These are phyloP conservation scores for Globisporangium megalacanthum DNA, from an alignment of 352 stramenopile species.

Conservation along the genomic window DNA sequence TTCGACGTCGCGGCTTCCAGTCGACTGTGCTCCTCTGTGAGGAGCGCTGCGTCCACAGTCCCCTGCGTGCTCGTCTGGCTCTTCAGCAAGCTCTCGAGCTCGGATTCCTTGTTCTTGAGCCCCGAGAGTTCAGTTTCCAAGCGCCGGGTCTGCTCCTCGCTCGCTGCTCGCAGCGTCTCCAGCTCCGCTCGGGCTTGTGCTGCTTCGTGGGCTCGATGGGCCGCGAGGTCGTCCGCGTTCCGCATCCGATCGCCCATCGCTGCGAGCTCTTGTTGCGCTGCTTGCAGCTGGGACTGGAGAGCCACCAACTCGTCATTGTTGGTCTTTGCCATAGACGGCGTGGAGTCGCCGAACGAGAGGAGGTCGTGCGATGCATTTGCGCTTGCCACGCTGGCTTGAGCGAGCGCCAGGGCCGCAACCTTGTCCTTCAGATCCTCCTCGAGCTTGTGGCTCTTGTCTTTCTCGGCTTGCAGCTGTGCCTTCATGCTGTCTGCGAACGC, in stretches of 20 bases:
- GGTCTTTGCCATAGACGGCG: conserved; percentile 5
- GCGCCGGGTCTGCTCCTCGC: conserved; percentile 28
- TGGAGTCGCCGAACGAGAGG: conserved; percentile 13
- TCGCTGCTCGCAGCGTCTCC: conserved; percentile 26
- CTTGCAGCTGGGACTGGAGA: conserved; percentile 30
- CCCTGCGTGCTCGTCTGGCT: conserved; percentile 15
- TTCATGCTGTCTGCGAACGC: conserved; percentile 66
- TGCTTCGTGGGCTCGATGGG: conserved; percentile 24
- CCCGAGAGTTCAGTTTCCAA: conserved; percentile 34
- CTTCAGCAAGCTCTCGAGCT: conserved; percentile 23
- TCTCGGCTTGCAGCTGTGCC: conserved; percentile 51
- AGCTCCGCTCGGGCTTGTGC: conserved; percentile 23
- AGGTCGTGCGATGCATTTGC: conserved; percentile 12
- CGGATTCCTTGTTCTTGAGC: conserved; percentile 28
- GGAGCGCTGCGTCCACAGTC: conserved; percentile 9
- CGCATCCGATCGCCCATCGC: conserved; percentile 28
- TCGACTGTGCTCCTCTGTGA: conserved; percentile 30
- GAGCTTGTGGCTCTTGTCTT: conserved; percentile 39
- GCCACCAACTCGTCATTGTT: conserved; percentile 30
- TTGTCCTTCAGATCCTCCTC: conserved; percentile 53
- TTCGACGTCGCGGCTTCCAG: conserved; percentile 22
- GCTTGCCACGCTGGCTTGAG: conserved; percentile 14
- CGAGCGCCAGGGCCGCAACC: conserved; percentile 21
- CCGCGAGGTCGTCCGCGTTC: conserved; percentile 22
- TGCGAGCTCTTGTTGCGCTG: conserved; percentile 25